These are phyloP conservation scores for Penicillium paxilli DNA, from an alignment of 495 filamentous ascomycete genomes.

Conservation along the genomic window DNA sequence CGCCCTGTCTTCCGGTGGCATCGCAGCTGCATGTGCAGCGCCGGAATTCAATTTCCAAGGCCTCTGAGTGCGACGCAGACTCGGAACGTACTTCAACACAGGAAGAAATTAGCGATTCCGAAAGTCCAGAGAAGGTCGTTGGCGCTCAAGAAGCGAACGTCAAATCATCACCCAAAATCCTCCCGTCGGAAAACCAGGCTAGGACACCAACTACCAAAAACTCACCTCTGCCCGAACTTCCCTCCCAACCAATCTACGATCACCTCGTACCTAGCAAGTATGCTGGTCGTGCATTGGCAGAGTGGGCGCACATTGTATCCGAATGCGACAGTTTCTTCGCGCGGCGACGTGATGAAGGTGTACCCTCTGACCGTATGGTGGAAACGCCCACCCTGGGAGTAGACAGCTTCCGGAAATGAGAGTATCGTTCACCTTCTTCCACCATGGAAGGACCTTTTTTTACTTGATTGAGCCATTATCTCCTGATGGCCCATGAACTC, in stretches of 20 bases:
- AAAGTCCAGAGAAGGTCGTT: constrained; percentile 5
- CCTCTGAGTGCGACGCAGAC: constrained; percentile 27
- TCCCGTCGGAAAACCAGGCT: not conserved
- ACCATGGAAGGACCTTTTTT: not conserved
- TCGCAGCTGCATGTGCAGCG: constrained; percentile 52
- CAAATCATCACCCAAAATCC: constrained; percentile 3
- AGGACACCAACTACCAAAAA: constrained; percentile 19
- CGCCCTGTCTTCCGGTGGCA: constrained; percentile 74
- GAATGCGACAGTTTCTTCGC: constrained; percentile 95
- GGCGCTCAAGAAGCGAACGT: constrained; percentile 1
- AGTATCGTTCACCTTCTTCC: not conserved
- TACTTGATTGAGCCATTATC: not conserved
- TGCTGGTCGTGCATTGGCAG: constrained; percentile 82
- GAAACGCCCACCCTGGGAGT: constrained; percentile 88
- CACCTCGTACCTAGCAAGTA: constrained; percentile 62
- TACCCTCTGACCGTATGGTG: constrained; percentile 69
- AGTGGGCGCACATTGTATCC: constrained; percentile 81
- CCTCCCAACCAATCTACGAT: constrained; percentile 21
- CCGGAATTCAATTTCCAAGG: constrained; percentile 26
- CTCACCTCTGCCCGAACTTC: constrained; percentile 23
- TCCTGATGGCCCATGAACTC: not conserved
- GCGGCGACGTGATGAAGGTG: constrained; percentile 80
- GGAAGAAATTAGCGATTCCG: constrained; percentile 17
- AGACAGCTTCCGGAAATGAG: constrained; percentile 71
- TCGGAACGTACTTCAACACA: constrained; percentile 21